Percentiles rank a stretch among this genome's conserved stretches.
These are phyloP conservation scores for Plantago coronopus DNA, from an alignment of 305 asterid species.

Conservation along the genomic window DNA sequence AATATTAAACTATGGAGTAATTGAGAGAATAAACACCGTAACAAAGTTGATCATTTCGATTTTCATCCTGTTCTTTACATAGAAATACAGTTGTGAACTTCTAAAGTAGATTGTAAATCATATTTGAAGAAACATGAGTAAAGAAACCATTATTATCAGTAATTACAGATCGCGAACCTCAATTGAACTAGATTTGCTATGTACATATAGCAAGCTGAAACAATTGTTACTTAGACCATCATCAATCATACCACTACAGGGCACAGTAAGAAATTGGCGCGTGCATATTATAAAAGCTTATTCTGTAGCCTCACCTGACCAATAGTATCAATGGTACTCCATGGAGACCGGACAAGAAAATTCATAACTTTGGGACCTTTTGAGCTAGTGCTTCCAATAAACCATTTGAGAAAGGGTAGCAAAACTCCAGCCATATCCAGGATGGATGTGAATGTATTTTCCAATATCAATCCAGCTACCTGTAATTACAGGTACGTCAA, in stretches of 20 bases:
- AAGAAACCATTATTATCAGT: too few relatives aligned
- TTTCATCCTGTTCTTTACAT: too few relatives aligned
- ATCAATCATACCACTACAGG: slow-evolving; percentile 13
- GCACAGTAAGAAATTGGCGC: slow-evolving; percentile 7
- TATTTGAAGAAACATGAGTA: too few relatives aligned
- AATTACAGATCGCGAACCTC: too few relatives aligned
- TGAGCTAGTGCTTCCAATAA: slow-evolving; percentile 78
- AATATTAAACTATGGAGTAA: too few relatives aligned
- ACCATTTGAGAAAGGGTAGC: slow-evolving; percentile 80
- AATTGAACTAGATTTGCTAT: too few relatives aligned
- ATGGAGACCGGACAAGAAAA: slow-evolving; percentile 89
- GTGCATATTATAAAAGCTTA: slow-evolving; percentile 3
- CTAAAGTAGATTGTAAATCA: too few relatives aligned
- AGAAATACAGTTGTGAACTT: too few relatives aligned
- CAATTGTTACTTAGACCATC: neutral
- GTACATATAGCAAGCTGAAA: too few relatives aligned
- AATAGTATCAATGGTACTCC: slow-evolving; percentile 82
- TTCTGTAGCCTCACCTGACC: slow-evolving; percentile 64
- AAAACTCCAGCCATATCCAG: slow-evolving; percentile 97
- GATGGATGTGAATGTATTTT: slow-evolving; percentile 94
- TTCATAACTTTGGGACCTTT: slow-evolving; percentile 71
- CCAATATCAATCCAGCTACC: slow-evolving; percentile 84
- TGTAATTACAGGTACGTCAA: slow-evolving; percentile 24
- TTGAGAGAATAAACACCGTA: too few relatives aligned
- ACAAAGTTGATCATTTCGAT: too few relatives aligned